phyloP scores from a whole-genome alignment of 176 grass and related monocot species.

The Ensete glaucum region DNA sequence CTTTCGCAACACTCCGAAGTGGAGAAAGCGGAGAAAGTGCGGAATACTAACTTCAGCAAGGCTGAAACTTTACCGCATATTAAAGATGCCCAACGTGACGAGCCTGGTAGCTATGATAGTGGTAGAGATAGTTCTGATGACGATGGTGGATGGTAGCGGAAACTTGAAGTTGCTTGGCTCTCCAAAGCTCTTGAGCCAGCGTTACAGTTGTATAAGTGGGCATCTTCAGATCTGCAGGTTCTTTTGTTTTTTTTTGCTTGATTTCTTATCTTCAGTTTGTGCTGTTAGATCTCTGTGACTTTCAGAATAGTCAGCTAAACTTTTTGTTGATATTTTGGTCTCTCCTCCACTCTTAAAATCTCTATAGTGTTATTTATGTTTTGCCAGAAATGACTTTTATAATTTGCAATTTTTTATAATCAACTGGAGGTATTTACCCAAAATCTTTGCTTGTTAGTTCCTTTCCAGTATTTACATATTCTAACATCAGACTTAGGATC shows the following conservation, averaged over 20 bases:
- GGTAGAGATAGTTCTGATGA: conserved; percentile 26
- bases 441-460: not conserved
- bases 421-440: not conserved
- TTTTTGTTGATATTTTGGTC: not conserved
- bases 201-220: conserved; percentile 80
- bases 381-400: not conserved
- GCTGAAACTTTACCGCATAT: conserved; percentile 18
- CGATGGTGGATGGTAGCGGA: conserved; percentile 46
- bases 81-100: conserved; percentile 18
- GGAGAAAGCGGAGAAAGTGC: conserved; percentile 13
- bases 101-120: not conserved
- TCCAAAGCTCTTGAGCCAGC: conserved; percentile 81
- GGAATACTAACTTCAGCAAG: conserved; percentile 9
- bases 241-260: not conserved
- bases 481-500: not conserved
- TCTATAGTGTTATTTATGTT: not conserved
- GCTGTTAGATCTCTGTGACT: not conserved
- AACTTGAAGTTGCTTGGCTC: conserved; percentile 76
- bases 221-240: conserved; percentile 37
- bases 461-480: not conserved
- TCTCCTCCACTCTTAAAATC: not conserved
- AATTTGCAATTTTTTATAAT: not conserved
- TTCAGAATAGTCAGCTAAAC: not conserved
- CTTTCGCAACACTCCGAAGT: conserved; percentile 32
- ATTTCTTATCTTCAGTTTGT: not conserved